These are phyloP conservation scores for Gossypioides kirkii DNA, from an alignment of 345 rosid genomes.

Conservation along the genomic window DNA sequence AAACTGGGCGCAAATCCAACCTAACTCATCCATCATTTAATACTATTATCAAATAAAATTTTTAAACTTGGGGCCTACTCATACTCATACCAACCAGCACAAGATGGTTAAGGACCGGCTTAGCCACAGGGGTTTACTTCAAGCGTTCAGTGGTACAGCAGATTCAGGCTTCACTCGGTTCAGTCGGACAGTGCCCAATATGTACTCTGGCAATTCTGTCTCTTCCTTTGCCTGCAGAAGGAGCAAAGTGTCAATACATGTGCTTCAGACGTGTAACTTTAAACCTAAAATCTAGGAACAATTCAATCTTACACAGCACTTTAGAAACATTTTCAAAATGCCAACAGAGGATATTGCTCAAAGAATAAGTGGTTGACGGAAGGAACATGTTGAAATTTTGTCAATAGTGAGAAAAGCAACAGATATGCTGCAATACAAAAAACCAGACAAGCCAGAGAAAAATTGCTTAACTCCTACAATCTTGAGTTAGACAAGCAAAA, in stretches of 20 bases:
- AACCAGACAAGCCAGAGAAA: not conserved
- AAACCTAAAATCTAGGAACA: not conserved
- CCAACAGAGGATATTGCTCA: not conserved
- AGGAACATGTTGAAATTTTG: not conserved
- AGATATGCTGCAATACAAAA: not conserved
- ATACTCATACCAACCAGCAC: not conserved
- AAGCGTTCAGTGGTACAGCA: conserved; percentile 55
- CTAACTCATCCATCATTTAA: not conserved
- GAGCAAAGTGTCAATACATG: conserved; percentile 2
- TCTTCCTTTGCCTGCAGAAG: conserved; percentile 76
- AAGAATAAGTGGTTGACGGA: not conserved
- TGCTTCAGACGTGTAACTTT: not conserved
- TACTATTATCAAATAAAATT: not conserved
- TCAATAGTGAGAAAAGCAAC: not conserved
- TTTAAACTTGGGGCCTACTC: not conserved
- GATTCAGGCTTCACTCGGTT: conserved; percentile 65
- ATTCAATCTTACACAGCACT: not conserved
- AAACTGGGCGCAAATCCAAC: not conserved
- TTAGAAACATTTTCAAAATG: not conserved
- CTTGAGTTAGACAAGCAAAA: not conserved
- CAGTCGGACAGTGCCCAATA: conserved; percentile 87
- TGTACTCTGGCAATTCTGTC: conserved; percentile 79
- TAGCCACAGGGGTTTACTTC: conserved; percentile 17
- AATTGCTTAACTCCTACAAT: not conserved
- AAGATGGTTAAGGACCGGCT: not conserved